phyloP scores from a whole-genome alignment of 2,329 filamentous ascomycete species.

The Myriosclerotinia curreyana region DNA sequence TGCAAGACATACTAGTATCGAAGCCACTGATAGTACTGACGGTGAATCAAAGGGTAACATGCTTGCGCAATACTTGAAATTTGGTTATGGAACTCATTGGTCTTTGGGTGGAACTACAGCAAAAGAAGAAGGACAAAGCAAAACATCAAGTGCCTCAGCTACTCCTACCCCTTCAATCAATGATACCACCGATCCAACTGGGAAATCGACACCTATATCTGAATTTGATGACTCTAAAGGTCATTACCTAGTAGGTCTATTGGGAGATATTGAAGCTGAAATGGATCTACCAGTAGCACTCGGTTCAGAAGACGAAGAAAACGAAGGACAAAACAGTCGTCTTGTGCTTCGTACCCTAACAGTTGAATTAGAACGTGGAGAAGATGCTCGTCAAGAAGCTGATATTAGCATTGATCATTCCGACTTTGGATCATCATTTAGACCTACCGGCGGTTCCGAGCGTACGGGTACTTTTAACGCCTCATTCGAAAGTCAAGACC shows the following conservation, averaged over 20 bases:
- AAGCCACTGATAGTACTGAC: slow-evolving; percentile 25
- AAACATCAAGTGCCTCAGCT: slow-evolving; percentile 4
- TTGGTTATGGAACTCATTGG: slow-evolving; percentile 68
- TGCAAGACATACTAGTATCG: slow-evolving; percentile 26
- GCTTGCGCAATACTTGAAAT: slow-evolving; percentile 62
- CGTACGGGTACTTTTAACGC: slow-evolving; percentile 30
- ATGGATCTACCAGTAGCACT: slow-evolving; percentile 21
- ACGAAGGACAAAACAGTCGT: slow-evolving; percentile 47
- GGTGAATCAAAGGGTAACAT: slow-evolving; percentile 40
- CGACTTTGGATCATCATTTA: slow-evolving; percentile 22
- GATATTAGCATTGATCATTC: slow-evolving; percentile 48
- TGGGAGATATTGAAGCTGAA: slow-evolving; percentile 58
- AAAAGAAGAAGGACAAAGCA: slow-evolving; percentile 22
- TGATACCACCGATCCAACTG: slow-evolving; percentile 2
- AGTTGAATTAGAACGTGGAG: slow-evolving; percentile 56
- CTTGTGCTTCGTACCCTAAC: slow-evolving; percentile 64
- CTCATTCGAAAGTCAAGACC: slow-evolving; percentile 48
- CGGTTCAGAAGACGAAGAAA: slow-evolving; percentile 18
- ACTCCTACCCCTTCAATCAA: background rate
- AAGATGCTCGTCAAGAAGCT: slow-evolving; percentile 43
- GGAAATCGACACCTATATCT: slow-evolving; percentile 10
- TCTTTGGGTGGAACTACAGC: slow-evolving; percentile 43
- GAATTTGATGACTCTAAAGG: slow-evolving; percentile 39
- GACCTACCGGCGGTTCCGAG: slow-evolving; percentile 28
- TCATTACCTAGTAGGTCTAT: slow-evolving; percentile 66